Conservation (phyloP, 2,329 filamentous ascomycete genomes). For the Teratosphaeria pseudoeucalypti region DNA sequence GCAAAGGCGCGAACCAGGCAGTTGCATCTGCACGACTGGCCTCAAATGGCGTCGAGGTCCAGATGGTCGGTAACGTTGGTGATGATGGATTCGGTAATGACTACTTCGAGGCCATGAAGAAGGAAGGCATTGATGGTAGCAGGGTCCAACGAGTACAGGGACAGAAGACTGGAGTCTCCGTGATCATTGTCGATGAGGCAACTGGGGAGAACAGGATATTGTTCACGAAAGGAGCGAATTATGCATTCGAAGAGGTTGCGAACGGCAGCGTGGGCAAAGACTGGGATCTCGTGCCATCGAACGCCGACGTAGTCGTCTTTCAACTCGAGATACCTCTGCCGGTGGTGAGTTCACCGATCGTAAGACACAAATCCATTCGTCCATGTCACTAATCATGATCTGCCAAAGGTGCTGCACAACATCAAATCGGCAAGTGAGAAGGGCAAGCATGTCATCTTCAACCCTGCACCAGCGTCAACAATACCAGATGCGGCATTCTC, state of each 20-base stretch:
- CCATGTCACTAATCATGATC: background rate
- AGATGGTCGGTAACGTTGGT: slow-evolving; percentile 42
- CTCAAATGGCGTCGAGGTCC: slow-evolving; percentile 29
- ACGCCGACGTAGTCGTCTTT: slow-evolving; percentile 34
- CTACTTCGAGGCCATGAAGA: slow-evolving; percentile 32
- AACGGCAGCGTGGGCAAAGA: background rate
- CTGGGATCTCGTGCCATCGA: slow-evolving; percentile 28
- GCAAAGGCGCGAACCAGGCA: slow-evolving; percentile 94
- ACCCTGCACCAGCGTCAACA: slow-evolving; percentile 63
- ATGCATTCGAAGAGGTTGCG: slow-evolving; percentile 21
- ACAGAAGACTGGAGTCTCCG: slow-evolving; percentile 38
- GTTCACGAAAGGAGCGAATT: slow-evolving; percentile 39
- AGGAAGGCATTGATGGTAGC: slow-evolving; percentile 34
- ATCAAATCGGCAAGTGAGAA: slow-evolving; percentile 17
- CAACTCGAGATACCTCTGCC: slow-evolving; percentile 38
- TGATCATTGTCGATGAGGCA: slow-evolving; percentile 39
- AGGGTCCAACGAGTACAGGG: slow-evolving; percentile 31
- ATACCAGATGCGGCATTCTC: slow-evolving; percentile 57
- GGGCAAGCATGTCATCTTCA: slow-evolving; percentile 55
- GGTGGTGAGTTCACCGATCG: slow-evolving; percentile 20
- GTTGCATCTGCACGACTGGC: slow-evolving; percentile 38
- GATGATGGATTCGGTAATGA: slow-evolving; percentile 33
- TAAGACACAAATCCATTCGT: background rate
- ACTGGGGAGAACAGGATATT: slow-evolving; percentile 41
- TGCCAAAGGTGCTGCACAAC: slow-evolving; percentile 23